Evolutionary conservation across 1,284 basidiomycete genomes (phyloP).

Genomic region (Apiotrichum domesticum): DNA sequence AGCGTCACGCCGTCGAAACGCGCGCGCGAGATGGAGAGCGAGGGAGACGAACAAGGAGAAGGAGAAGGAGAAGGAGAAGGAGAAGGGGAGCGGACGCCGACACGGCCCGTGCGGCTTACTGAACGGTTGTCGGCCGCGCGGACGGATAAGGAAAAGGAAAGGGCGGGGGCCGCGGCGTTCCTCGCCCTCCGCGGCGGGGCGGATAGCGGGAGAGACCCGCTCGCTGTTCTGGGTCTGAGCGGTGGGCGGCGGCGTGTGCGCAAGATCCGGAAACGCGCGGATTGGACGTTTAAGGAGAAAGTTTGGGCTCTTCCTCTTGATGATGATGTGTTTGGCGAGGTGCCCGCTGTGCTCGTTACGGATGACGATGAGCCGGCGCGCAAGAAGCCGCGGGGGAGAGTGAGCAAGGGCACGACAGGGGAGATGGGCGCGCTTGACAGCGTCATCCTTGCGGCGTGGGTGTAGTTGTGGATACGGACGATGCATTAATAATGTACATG

Average conservation of each 20-base stretch:
- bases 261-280: neutral
- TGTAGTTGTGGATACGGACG: neutral
- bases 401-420: neutral
- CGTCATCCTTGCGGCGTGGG: constrained; percentile 3
- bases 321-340: neutral
- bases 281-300: constrained; percentile 12
- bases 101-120: constrained; percentile 8
- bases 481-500: no score
- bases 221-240: neutral
- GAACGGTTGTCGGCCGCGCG: neutral
- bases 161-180: constrained; percentile 28
- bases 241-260: neutral
- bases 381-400: neutral
- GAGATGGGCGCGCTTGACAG: neutral
- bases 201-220: neutral
- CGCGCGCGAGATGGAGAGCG: neutral
- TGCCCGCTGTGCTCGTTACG: neutral
- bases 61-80: constrained; percentile 16
- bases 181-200: constrained; percentile 25
- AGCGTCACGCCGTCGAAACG: constrained; percentile 21
- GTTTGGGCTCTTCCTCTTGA: constrained; percentile 2
- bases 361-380: neutral
- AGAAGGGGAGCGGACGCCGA: constrained; percentile 9
- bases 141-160: constrained; percentile 5
- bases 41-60: constrained; percentile 15